Conservation (phyloP, 495 filamentous ascomycete species). For the Hyphodiscus hymeniophilus region DNA sequence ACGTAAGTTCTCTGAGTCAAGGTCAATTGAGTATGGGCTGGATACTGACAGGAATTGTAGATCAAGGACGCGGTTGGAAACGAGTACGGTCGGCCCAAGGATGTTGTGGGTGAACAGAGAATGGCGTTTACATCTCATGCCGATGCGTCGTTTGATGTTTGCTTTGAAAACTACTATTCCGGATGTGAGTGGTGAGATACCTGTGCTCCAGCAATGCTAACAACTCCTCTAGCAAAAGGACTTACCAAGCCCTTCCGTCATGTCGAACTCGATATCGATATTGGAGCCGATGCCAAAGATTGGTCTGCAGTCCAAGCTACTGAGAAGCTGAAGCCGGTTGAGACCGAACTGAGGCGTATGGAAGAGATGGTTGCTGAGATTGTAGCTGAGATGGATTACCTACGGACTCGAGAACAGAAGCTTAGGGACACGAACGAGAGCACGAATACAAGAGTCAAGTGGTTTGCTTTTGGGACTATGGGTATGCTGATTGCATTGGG, state of each 20-base stretch:
- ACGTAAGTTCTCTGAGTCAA: constrained; percentile 52
- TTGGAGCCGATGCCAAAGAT: constrained; percentile 96
- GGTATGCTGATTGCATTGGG: constrained; percentile 85
- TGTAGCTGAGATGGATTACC: constrained; percentile 86
- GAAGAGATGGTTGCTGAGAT: constrained; percentile 80
- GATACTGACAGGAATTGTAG: constrained; percentile 36
- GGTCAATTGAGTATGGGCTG: neutral
- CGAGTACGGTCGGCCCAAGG: constrained; percentile 84
- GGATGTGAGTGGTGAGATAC: constrained; percentile 37
- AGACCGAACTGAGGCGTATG: constrained; percentile 89
- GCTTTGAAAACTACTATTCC: constrained; percentile 81
- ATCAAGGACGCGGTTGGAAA: constrained; percentile 93
- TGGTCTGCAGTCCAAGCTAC: constrained; percentile 93
- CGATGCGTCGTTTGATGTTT: constrained; percentile 93
- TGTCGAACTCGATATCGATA: constrained; percentile 96
- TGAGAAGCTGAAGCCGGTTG: constrained; percentile 96
- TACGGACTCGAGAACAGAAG: constrained; percentile 83
- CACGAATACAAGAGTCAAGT: constrained; percentile 97
- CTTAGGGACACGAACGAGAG: constrained; percentile 98
- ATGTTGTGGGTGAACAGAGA: constrained; percentile 84
- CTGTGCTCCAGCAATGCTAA: neutral
- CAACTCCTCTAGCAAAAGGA: constrained; percentile 22
- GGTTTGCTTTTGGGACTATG: constrained; percentile 95
- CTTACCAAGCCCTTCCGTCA: constrained; percentile 58
- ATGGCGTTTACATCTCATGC: constrained; percentile 94